A percentile compares a stretch with the other conserved stretches of the same genome.
Conservation (phyloP, 2,329 filamentous ascomycete genomes). For the Fusarium buharicum region DNA sequence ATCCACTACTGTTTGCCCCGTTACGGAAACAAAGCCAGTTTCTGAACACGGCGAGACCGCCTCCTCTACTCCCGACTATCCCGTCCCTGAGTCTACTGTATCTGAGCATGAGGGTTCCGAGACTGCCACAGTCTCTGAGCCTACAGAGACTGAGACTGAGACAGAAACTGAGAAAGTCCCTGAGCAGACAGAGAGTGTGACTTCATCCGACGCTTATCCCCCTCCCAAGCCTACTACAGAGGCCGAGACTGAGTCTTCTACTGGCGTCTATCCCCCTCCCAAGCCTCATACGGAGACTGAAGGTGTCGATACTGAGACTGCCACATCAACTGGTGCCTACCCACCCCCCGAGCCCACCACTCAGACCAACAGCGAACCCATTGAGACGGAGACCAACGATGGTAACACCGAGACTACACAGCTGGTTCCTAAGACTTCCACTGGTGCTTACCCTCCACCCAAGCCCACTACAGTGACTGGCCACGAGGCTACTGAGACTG, state of each 20-base stretch:
- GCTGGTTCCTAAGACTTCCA: neutral
- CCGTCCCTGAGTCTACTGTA: conserved; percentile 10
- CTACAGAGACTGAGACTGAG: conserved; percentile 2
- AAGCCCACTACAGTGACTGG: neutral
- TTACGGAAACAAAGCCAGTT: conserved; percentile 26
- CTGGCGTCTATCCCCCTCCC: neutral
- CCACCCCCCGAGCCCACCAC: conserved; percentile 16
- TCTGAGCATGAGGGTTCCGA: conserved; percentile 7
- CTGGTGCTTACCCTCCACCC: conserved; percentile 8
- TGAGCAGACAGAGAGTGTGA: neutral
- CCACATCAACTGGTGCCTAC: conserved; percentile 9
- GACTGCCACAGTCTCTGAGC: neutral
- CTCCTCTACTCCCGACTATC: conserved; percentile 2
- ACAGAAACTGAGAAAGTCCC: conserved; percentile 6
- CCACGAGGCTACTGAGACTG: conserved; percentile 2
- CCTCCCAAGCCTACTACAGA: neutral
- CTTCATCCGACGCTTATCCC: conserved; percentile 3
- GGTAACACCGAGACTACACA: conserved; percentile 1
- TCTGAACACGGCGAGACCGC: conserved; percentile 18
- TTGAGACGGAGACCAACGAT: neutral
- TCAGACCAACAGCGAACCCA: neutral
- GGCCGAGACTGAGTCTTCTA: neutral
- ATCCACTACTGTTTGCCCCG: conserved; percentile 40
- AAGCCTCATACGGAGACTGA: neutral
- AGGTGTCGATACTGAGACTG: neutral